Conservation (phyloP, 345 rosid species). For the Arabidopsis suecica region DNA sequence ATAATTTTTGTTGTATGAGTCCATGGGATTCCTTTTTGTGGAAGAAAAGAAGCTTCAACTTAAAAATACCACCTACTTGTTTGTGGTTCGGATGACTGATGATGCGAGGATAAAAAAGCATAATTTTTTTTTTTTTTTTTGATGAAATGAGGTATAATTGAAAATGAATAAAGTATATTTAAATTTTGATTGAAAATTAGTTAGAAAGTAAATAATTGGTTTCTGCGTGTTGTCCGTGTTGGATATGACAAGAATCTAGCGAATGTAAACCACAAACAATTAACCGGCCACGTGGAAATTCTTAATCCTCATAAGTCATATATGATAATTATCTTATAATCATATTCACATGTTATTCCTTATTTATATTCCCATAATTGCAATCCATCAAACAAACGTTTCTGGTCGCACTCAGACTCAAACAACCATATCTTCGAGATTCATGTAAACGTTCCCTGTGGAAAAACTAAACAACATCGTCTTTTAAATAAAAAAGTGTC, state of each 20-base stretch:
- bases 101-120: neutral
- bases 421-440: slow-evolving; percentile 17
- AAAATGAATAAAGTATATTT: neutral
- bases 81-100: slow-evolving; percentile 15
- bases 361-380: slow-evolving; percentile 18
- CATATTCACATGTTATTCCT: neutral
- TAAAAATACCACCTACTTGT: slow-evolving; percentile 1
- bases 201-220: slow-evolving; percentile 37
- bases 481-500: neutral
- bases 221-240: slow-evolving; percentile 43
- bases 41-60: neutral
- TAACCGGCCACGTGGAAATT: slow-evolving; percentile 38
- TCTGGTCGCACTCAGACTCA: slow-evolving; percentile 13
- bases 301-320: slow-evolving; percentile 28
- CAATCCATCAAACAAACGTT: slow-evolving; percentile 19
- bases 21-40: neutral
- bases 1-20: neutral
- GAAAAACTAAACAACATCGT: neutral
- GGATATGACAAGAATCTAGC: slow-evolving; percentile 46
- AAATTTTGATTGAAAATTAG: slow-evolving; percentile 3
- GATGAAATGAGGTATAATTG: neutral
- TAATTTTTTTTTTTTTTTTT: neutral
- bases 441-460: neutral
- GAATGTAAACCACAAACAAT: slow-evolving; percentile 40
- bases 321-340: slow-evolving; percentile 6